phyloP scores from a whole-genome alignment of 345 rosid genomes.

The Pistacia integerrima region DNA sequence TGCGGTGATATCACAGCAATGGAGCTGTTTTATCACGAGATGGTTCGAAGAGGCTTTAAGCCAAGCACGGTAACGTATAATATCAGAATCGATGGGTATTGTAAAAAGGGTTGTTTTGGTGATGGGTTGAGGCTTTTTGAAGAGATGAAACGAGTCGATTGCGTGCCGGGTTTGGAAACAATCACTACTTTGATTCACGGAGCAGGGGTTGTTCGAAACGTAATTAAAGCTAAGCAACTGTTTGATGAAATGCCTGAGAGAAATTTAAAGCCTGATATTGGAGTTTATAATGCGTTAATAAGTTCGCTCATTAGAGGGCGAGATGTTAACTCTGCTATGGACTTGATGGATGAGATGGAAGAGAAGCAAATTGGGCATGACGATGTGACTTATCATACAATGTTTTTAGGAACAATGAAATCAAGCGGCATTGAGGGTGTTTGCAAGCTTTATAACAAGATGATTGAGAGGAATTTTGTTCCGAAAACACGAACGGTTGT shows the following conservation, averaged over 20 bases:
- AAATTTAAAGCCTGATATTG: conserved; percentile 55
- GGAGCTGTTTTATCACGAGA: conserved; percentile 84
- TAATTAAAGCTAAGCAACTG: conserved; percentile 60
- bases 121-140: conserved; percentile 76
- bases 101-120: conserved; percentile 69
- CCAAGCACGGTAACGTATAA: conserved; percentile 57
- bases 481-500: conserved; percentile 74
- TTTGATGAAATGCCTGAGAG: conserved; percentile 63
- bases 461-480: conserved; percentile 56
- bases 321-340: conserved; percentile 55
- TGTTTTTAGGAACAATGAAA: conserved; percentile 73
- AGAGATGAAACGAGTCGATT: conserved; percentile 58
- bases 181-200: conserved; percentile 87
- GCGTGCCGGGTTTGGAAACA: conserved; percentile 54
- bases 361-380: conserved; percentile 55
- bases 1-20: conserved; percentile 69
- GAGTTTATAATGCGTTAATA: conserved; percentile 81
- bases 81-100: conserved; percentile 78
- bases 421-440: conserved; percentile 54
- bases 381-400: conserved; percentile 60
- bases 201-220: conserved; percentile 62
- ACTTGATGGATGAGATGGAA: conserved; percentile 78
- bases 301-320: conserved; percentile 50
- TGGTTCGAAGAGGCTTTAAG: conserved; percentile 69
- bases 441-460: conserved; percentile 49